Conservation (phyloP, 192 early-diverging fungal genomes). For the Podila clonocystis region DNA sequence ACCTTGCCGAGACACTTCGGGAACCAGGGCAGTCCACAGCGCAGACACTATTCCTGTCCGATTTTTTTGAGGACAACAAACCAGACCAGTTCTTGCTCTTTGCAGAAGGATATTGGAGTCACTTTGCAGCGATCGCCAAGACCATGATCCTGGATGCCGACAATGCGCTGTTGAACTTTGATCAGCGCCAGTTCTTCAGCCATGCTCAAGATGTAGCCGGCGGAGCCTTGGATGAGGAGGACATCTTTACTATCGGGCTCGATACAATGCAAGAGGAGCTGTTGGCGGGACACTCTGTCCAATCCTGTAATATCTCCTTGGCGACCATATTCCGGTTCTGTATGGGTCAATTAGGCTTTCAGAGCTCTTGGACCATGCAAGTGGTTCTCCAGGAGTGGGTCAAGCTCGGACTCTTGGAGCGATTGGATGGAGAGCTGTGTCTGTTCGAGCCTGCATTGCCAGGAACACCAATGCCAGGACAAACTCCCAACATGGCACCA, state of each 20-base stretch:
- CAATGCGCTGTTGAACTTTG: not conserved
- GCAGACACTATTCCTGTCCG: slow-evolving; percentile 39
- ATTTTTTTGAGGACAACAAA: slow-evolving; percentile 47
- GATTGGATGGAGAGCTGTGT: slow-evolving; percentile 54
- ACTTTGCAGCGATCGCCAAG: slow-evolving; percentile 59
- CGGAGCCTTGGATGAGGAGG: slow-evolving; percentile 5
- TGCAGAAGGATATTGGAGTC: slow-evolving; percentile 57
- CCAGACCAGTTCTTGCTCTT: slow-evolving; percentile 51
- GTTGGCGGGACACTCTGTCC: slow-evolving; percentile 21
- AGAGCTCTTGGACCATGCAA: slow-evolving; percentile 28
- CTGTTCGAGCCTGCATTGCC: slow-evolving; percentile 18
- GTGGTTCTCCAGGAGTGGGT: slow-evolving; percentile 63
- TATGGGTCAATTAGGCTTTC: slow-evolving; percentile 51
- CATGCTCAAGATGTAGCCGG: not conserved
- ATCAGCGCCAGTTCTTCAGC: slow-evolving; percentile 7
- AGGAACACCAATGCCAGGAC: not conserved
- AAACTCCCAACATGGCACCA: not conserved
- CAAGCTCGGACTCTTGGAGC: slow-evolving; percentile 65
- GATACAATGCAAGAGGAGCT: slow-evolving; percentile 20
- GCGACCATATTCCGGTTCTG: slow-evolving; percentile 18
- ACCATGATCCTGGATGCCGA: slow-evolving; percentile 29
- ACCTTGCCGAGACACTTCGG: slow-evolving; percentile 11
- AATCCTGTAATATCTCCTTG: slow-evolving; percentile 12
- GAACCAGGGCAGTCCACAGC: not conserved
- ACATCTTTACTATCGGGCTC: slow-evolving; percentile 14